A percentile compares a stretch with the other conserved stretches of the same genome.
phyloP scores from a whole-genome alignment of 257 asterid genomes.

The Solanum chiquidenum region DNA sequence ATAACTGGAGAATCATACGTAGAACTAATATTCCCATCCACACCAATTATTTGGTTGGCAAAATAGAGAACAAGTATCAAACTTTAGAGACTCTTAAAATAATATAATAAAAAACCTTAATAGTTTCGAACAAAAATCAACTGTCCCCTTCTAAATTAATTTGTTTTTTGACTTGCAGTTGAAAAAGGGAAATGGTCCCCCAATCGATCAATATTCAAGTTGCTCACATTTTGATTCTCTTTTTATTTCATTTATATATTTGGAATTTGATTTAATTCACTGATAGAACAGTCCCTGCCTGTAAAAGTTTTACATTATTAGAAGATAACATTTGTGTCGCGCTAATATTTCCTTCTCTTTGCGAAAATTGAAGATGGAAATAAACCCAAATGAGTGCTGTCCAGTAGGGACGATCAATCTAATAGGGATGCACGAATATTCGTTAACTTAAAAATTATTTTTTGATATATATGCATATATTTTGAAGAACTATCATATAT shows the following conservation, averaged over 20 bases:
- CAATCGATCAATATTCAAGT: not conserved
- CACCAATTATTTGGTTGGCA: not conserved
- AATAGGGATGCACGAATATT: too few relatives aligned
- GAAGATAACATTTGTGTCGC: not conserved
- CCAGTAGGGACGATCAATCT: too few relatives aligned
- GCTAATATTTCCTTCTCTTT: not conserved
- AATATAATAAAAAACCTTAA: not conserved
- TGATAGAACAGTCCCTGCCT: not conserved
- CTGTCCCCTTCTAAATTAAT: not conserved
- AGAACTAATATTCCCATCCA: not conserved
- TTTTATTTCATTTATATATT: not conserved
- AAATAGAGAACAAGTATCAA: not conserved
- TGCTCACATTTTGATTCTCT: not conserved
- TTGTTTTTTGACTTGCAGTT: not conserved
- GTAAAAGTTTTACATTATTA: not conserved
- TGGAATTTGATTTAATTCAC: not conserved
- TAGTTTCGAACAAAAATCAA: not conserved
- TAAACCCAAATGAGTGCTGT: too few relatives aligned
- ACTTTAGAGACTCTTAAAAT: not conserved
- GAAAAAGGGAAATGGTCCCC: not conserved
- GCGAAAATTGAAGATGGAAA: too few relatives aligned
- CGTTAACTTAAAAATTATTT: too few relatives aligned
- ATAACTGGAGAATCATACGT: not conserved
- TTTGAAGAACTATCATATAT: too few relatives aligned
- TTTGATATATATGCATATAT: too few relatives aligned